Evolutionary conservation across 106 monocot species (phyloP), one percentile per base, ranked within the genome.

Genomic region (Allium cepa): DNA sequence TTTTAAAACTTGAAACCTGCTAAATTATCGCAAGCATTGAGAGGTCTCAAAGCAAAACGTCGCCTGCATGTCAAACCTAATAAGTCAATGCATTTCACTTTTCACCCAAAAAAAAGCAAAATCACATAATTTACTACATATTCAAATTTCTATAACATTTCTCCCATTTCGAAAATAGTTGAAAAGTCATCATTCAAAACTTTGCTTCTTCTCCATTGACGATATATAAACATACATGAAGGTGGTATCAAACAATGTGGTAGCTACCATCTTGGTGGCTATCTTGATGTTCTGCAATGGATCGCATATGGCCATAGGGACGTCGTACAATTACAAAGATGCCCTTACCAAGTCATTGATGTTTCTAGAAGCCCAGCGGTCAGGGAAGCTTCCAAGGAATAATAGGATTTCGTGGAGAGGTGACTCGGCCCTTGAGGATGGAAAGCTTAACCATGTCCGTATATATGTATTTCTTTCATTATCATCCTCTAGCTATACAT

Each of bases 321-420:
- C 61, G 4, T 50, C 64, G 0, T 75, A n/a, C 47, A 63, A 87
- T 49, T 87, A 87, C 63, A 87, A 73, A 49, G 87, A 87, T 0
- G 87, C 83, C 0, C 62, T 87, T 7, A 72, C 71, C 8, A 87
- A 87, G 72, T 83, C 83, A 4, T 17, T 88, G 27, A 28, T 88
- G 53, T 88, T 88, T 75, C 77, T 88, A 17, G 87, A 88, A 65
- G 81, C 83, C 9, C 88, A 88, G 46, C 71, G 84, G 36, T 88
- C 84, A 3, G 88, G 88, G 18, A 83, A 79, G 78, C 81, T 88
- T 45, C 81, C 80, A 2, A 14, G 56, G 15, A 81, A 73, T 49
- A 64, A 58, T 11, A 78, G 88, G 76, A 72, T 93, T n/a, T 79
- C 53, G 2, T 93, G 85, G 92, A 78, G 88, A 61, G 88, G 86